Percentiles rank a stretch among this genome's conserved stretches.
Conservation (phyloP, 495 filamentous ascomycete genomes). For the Halenospora varia region DNA sequence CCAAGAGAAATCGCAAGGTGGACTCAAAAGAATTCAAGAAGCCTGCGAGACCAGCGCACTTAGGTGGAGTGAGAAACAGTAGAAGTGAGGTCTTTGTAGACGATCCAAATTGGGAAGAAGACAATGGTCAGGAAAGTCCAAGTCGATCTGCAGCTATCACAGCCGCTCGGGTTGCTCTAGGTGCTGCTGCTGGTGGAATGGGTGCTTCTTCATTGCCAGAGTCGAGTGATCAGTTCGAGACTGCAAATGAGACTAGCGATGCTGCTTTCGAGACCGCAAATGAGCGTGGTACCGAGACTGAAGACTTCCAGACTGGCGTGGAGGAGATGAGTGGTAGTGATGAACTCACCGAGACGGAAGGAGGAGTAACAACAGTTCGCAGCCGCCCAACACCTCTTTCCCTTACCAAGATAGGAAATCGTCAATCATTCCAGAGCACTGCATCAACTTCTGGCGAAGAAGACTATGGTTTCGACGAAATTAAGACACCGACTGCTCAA, state of each 20-base stretch:
- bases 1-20: slow-evolving; percentile 54
- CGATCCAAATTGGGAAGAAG: slow-evolving; percentile 94
- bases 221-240: slow-evolving; percentile 71
- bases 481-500: slow-evolving; percentile 36
- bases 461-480: slow-evolving; percentile 53
- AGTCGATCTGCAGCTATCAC: slow-evolving; percentile 20
- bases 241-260: slow-evolving; percentile 79
- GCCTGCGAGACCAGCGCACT: slow-evolving; percentile 61
- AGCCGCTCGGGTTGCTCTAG: slow-evolving; percentile 12
- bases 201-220: slow-evolving; percentile 24
- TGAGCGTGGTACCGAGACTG: slow-evolving; percentile 80
- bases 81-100: slow-evolving; percentile 71
- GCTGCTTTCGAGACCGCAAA: slow-evolving; percentile 78
- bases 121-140: slow-evolving; percentile 50
- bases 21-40: slow-evolving; percentile 74
- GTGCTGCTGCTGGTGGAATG: slow-evolving; percentile 10
- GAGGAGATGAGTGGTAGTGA: slow-evolving; percentile 81
- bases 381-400: slow-evolving; percentile 21
- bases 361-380: slow-evolving; percentile 35
- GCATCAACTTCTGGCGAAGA: slow-evolving; percentile 87
- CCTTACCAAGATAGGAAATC: slow-evolving; percentile 37
- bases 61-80: slow-evolving; percentile 73
- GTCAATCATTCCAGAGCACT: slow-evolving; percentile 76
- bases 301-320: slow-evolving; percentile 87
- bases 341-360: slow-evolving; percentile 86